Base-by-base conservation (phyloP, 2,329 filamentous ascomycete species). In the Paramyrothecium roridum region DNA sequence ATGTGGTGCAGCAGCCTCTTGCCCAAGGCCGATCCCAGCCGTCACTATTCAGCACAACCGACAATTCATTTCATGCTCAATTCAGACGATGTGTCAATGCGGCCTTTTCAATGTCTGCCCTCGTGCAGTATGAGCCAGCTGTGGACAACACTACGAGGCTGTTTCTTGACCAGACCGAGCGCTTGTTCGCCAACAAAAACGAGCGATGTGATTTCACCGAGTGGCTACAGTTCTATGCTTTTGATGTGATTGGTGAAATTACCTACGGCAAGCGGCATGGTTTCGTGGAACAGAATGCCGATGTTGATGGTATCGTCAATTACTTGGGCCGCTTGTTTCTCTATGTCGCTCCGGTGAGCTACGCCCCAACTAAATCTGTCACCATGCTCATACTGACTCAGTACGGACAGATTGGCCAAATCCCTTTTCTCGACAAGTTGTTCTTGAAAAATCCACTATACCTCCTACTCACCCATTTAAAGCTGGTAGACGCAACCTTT, bases 151-250 rank as follows among this genome's bases (percentile, higher is more conserved):
- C 88, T 1, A 86, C 88, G 1, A 82, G 84, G 59, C 73, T 90
- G 2, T 93, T 92, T 68, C 80, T 93, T 7, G 70, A 79, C 33
- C 83, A 85, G 66, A 87, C 84, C 0, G 77, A 83, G 58, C 73
- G 76, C 2, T 65, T 86, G 3, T 88, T 79, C 60, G 79, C 76
- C n/a, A 65, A 70, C 21, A 73, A 74, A 22, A 57, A 68, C 0
- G 59, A 60, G n/a, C 62, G 63, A 2, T 66, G 64, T 64, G 82
- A 90, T 65, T 87, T 91, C 54, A 83, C 84, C 2, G 76, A 79
- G 55, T 92, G 89, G 89, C 73, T 93, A 55, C 89, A 93, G 65
- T 92, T 86, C 67, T 92, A 90, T 62, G 90, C 90, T 0, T 93
- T 93, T 64, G 90, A 93, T 65, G 89, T 92, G 16, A 91, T 91